Conservation (phyloP, 257 asterid genomes). For the Scutellaria baicalensis region DNA sequence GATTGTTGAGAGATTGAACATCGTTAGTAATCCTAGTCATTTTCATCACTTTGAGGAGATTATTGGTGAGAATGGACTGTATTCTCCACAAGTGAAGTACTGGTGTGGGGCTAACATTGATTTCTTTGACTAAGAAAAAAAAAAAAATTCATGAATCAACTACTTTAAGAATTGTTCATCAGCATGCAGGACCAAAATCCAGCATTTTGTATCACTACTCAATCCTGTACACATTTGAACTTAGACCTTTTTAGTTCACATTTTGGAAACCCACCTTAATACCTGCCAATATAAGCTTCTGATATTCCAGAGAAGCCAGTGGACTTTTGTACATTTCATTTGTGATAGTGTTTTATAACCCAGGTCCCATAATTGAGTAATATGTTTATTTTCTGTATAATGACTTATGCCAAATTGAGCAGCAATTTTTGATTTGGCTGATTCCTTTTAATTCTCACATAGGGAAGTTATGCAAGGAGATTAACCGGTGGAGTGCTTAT, state of each 20-base stretch:
- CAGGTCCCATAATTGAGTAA: too few species aligned
- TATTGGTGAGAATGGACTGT: too few species aligned
- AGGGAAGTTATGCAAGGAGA: conserved; percentile 23
- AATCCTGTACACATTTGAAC: too few species aligned
- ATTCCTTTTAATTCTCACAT: background rate
- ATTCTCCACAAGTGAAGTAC: too few species aligned
- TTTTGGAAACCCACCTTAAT: background rate
- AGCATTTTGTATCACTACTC: background rate
- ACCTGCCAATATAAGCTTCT: background rate
- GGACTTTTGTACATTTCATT: background rate
- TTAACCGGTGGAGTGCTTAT: conserved; percentile 12
- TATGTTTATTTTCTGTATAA: too few species aligned
- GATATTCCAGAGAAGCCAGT: background rate
- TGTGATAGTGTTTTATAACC: background rate
- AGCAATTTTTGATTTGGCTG: background rate
- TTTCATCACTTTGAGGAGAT: too few species aligned
- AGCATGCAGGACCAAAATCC: background rate
- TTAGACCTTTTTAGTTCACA: background rate
- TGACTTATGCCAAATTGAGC: background rate
- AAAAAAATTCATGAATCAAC: background rate
- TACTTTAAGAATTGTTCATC: background rate
- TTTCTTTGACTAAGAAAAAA: too few species aligned
- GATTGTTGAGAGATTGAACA: conserved; percentile 67
- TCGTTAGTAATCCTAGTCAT: conserved; percentile 76
- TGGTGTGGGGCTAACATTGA: too few species aligned